Evolutionary conservation across 176 grass and related monocot genomes (phyloP).

Genomic region (Musa schizocarpa): DNA sequence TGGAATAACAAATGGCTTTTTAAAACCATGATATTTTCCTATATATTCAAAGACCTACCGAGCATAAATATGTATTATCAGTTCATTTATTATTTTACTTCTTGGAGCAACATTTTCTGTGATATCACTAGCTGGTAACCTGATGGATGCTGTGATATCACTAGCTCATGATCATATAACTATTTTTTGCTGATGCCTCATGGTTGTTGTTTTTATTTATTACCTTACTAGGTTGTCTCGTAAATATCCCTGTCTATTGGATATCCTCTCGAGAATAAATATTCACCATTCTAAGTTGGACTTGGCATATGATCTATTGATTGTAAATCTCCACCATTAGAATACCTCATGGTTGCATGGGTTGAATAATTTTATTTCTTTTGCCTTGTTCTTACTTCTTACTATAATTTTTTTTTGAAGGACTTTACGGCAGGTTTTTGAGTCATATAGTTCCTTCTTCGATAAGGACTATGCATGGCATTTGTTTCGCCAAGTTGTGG

Average conservation of each 20-base stretch:
- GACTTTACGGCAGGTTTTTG: slow-evolving; percentile 76
- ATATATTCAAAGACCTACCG: no score
- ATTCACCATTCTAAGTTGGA: neutral
- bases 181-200: no score
- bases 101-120: neutral
- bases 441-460: slow-evolving; percentile 64
- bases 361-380: neutral
- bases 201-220: no score
- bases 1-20: no score
- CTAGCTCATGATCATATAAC: no score
- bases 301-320: neutral
- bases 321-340: neutral
- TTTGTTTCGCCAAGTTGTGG: slow-evolving; percentile 95
- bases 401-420: slow-evolving; percentile 36
- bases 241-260: no score
- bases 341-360: neutral
- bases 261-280: neutral
- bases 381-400: slow-evolving; percentile 4
- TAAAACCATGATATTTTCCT: no score
- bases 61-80: no score
- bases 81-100: no score
- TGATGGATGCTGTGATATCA: no score
- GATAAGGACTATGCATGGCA: slow-evolving; percentile 72
- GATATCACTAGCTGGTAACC: no score
- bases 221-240: no score